A percentile compares a stretch with the other conserved stretches of the same genome.
Conservation (phyloP, 2,329 filamentous ascomycete species). For the Phaeosphaeria sp. region DNA sequence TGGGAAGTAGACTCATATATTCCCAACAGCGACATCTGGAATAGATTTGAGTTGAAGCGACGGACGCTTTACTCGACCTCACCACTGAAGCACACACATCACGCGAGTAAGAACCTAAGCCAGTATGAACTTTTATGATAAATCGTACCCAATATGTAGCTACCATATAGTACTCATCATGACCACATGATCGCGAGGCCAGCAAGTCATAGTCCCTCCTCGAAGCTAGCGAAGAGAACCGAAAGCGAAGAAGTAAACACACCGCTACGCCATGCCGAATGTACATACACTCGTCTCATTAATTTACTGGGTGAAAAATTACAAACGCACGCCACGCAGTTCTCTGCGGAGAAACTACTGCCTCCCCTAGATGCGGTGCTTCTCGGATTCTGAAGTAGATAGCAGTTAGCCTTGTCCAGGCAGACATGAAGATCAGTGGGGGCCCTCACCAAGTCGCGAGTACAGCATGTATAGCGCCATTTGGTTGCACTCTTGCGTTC, state of each 20-base stretch:
- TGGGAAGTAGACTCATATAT: too few relatives aligned
- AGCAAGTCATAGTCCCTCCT: background rate
- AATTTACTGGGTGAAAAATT: background rate
- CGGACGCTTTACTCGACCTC: too few relatives aligned
- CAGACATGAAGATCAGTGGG: background rate
- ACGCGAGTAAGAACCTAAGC: background rate
- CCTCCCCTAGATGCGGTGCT: slow-evolving; percentile 68
- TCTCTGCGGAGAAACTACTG: background rate
- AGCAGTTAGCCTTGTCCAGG: slow-evolving; percentile 5
- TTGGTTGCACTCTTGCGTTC: slow-evolving; percentile 97
- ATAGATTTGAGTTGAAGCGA: too few relatives aligned
- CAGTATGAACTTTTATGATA: background rate
- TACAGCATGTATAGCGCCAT: slow-evolving; percentile 99
- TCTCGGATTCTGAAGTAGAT: slow-evolving; percentile 70
- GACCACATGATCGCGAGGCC: background rate
- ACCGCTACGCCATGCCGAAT: slow-evolving; percentile 28
- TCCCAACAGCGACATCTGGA: too few relatives aligned
- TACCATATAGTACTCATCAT: background rate
- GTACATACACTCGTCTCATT: slow-evolving; percentile 5
- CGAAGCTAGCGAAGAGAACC: slow-evolving; percentile 1
- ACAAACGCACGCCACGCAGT: background rate
- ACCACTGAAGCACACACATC: background rate
- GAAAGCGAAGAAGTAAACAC: background rate
- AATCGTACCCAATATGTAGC: background rate
- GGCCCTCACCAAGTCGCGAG: slow-evolving; percentile 81